A percentile compares a stretch with the other conserved stretches of the same genome.
These are phyloP conservation scores for Taphrina sp. DNA, from an alignment of 1,139 yeast species.

Conservation along the genomic window DNA sequence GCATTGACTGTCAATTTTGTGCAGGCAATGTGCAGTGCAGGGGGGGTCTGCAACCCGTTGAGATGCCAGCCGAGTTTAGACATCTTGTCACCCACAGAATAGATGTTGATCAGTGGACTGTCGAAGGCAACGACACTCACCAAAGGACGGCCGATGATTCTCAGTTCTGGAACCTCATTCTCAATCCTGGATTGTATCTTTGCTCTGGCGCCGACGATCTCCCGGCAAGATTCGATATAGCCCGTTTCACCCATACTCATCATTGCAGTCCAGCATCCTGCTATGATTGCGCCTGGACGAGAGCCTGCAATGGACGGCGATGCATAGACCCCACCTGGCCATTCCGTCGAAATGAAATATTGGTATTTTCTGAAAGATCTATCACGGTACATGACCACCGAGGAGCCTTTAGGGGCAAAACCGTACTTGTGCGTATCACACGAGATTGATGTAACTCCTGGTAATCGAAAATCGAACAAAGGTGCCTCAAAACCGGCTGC, in stretches of 20 bases:
- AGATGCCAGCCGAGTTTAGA: conserved; percentile 80
- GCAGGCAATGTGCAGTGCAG: conserved; percentile 86
- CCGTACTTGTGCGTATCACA: conserved; percentile 98
- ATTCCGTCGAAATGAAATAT: conserved; percentile 75
- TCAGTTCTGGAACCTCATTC: conserved; percentile 54
- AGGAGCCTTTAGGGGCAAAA: conserved; percentile 95
- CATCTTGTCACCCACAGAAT: conserved; percentile 70
- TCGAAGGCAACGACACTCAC: conserved; percentile 79
- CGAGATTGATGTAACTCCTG: conserved; percentile 95
- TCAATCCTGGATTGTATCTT: conserved; percentile 44
- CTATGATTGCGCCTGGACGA: conserved; percentile 94
- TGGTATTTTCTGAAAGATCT: conserved; percentile 69
- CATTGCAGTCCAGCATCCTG: conserved; percentile 96
- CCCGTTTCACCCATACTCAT: conserved; percentile 77
- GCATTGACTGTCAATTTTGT: conserved; percentile 68
- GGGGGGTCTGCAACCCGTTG: conserved; percentile 78
- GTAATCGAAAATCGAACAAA: conserved; percentile 76
- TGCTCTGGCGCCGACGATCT: conserved; percentile 66
- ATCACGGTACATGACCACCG: conserved; percentile 82
- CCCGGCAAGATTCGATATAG: conserved; percentile 62
- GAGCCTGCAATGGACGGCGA: conserved; percentile 97
- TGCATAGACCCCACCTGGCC: conserved; percentile 96
- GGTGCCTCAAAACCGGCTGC: conserved; percentile 57
- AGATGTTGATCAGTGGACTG: conserved; percentile 60
- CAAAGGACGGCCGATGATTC: conserved; percentile 79